Conservation (phyloP, 257 asterid species). For the Craterostigma plantagineum region DNA sequence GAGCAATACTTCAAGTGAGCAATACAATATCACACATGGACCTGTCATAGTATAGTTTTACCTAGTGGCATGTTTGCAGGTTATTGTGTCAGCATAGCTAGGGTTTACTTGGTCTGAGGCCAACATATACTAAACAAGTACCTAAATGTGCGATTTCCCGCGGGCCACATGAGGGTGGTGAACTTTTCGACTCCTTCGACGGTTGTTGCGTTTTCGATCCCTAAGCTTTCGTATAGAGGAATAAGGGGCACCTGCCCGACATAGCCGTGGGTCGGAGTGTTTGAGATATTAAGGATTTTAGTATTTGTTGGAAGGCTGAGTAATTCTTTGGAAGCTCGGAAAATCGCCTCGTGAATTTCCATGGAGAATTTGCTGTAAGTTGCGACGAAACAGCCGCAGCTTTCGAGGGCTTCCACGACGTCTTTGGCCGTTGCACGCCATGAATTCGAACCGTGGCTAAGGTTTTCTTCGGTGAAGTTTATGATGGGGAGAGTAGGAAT, state of each 20-base stretch:
- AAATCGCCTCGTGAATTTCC: conserved; percentile 14
- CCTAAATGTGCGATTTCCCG: conserved; percentile 23
- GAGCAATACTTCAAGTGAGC: too few species aligned
- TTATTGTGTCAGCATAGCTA: too few species aligned
- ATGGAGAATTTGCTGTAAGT: conserved; percentile 13
- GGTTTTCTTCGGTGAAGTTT: conserved; percentile 8
- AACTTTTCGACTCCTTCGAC: conserved; percentile 12
- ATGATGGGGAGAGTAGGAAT: conserved; percentile 15
- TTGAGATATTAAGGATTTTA: conserved; percentile 17
- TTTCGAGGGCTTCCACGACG: conserved; percentile 22
- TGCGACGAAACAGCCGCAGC: conserved; percentile 26
- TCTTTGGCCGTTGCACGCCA: conserved; percentile 12
- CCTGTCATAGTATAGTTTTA: too few species aligned
- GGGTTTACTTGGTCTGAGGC: too few species aligned
- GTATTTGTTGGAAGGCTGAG: conserved; percentile 24
- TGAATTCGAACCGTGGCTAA: conserved; percentile 6
- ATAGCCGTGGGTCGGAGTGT: conserved; percentile 27
- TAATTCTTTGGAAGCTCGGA: conserved; percentile 11
- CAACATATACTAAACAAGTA: too few species aligned
- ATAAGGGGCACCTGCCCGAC: conserved; percentile 21
- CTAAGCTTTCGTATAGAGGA: conserved; percentile 31
- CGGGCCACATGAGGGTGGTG: conserved; percentile 31
- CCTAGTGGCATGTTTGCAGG: too few species aligned
- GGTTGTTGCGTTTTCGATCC: conserved; percentile 21
- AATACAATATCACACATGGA: too few species aligned